Evolutionary conservation across 495 filamentous ascomycete species (phyloP).

Genomic region (Pyrenula massariospora): DNA sequence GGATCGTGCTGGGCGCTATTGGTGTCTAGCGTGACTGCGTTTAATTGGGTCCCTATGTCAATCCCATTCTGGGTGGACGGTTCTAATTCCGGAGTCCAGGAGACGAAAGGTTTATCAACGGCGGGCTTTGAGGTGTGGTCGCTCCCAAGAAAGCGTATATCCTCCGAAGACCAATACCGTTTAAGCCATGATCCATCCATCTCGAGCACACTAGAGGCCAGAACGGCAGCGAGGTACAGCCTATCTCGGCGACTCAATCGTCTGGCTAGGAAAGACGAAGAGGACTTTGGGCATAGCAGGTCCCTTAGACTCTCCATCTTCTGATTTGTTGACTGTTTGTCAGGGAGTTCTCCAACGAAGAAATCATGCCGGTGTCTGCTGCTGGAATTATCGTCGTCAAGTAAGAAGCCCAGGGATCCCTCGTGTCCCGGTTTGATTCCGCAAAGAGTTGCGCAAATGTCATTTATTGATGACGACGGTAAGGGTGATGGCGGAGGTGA

Average conservation of each 20-base stretch:
- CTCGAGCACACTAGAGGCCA: constrained; percentile 22
- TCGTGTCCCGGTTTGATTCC: background rate
- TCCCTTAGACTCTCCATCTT: background rate
- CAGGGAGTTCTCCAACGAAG: background rate
- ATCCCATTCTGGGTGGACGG: background rate
- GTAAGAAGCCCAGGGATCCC: background rate
- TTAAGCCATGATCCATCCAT: constrained; percentile 22
- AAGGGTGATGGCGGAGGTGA: background rate
- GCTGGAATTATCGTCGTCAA: background rate
- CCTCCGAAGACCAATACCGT: constrained; percentile 12
- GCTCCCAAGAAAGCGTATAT: constrained; percentile 10
- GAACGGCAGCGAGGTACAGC: constrained; percentile 16
- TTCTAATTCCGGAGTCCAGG: background rate
- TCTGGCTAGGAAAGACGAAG: background rate
- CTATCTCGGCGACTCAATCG: constrained; percentile 13
- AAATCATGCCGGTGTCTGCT: background rate
- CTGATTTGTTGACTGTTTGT: background rate
- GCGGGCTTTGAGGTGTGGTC: background rate
- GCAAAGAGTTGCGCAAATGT: background rate
- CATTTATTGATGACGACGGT: background rate
- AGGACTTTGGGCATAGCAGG: background rate
- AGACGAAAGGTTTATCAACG: background rate
- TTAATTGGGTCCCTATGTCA: background rate
- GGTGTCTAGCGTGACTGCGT: background rate
- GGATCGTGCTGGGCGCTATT: background rate